Evolutionary conservation across 2,329 filamentous ascomycete species (phyloP), one percentile per base, ranked within the genome.

Genomic region (Tolypocladium paradoxum): DNA sequence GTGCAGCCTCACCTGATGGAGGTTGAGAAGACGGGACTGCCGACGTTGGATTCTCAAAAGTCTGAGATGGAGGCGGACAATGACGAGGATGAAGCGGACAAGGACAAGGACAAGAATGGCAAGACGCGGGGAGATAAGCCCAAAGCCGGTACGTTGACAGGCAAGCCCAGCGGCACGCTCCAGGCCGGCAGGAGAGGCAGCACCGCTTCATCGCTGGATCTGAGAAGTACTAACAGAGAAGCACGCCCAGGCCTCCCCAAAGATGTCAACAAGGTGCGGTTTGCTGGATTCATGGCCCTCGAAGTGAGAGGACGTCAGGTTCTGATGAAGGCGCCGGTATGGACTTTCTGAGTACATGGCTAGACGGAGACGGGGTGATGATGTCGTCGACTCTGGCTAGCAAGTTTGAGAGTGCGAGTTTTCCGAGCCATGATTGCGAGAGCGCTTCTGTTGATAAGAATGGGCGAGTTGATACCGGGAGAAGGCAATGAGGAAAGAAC

Each of bases 1-100:
- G 76, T 97, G 54, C 77, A 85, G 56, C 74, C 82, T 2, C 79
- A 85, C 5, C 77, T 88, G 57, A 96, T 97, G 91, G 95, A 95
- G 63, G 72, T 90, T 4, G 93, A 97, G 66, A 81, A 97, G 73
- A 68, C 71, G 12, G 76, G 76, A 0, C 73, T 91, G 36, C 86
- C 87, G 1, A 70, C 82, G 0, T 69, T 90, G 38, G 77, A 76
- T n/a, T 65, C 64, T 18, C 69, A 71, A 7, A 70, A 70, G 53
- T 9, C 72, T 20, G 73, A 74, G 22, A 65, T 66, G 6, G 72
- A 73, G 35, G 71, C 69, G 35, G 69, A 66, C 16, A 69, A 68
- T 2, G 69, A 68, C 33, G 73, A 74, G 61, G 67, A 70, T 29
- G 68, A 66, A 14, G 69, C 68, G 4, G 69, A 68, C 36, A 73